Conservation (phyloP, 2,329 filamentous ascomycete genomes). For the Esteya vermicola region DNA sequence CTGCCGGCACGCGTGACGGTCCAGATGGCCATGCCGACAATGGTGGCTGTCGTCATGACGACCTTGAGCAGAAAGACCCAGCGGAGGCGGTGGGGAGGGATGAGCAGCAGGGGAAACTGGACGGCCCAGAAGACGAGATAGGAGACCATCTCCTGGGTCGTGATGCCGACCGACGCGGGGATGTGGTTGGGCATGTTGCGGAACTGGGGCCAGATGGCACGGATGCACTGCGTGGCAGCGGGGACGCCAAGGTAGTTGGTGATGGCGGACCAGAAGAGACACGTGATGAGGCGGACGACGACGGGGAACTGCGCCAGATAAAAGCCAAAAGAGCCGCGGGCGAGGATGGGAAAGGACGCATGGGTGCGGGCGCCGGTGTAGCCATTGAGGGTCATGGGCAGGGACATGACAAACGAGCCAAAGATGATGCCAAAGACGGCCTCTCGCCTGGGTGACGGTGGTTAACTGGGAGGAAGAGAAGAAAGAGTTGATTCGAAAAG, state of each 20-base stretch:
- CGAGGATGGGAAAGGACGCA: conserved; percentile 21
- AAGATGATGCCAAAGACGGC: conserved; percentile 38
- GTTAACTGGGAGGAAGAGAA: conserved; percentile 20
- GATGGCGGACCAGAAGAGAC: conserved; percentile 20
- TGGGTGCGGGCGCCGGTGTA: conserved; percentile 21
- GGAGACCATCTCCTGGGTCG: conserved; percentile 8
- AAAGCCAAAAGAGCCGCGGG: conserved; percentile 21
- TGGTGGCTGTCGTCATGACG: background rate
- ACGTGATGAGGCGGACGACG: conserved; percentile 16
- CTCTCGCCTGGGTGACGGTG: conserved; percentile 25
- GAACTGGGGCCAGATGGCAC: conserved; percentile 22
- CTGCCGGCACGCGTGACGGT: conserved; percentile 34
- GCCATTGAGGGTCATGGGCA: conserved; percentile 22
- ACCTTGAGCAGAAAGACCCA: conserved; percentile 13
- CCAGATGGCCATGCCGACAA: conserved; percentile 47
- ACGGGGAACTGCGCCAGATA: conserved; percentile 18
- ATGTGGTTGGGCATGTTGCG: conserved; percentile 24
- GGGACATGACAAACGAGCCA: conserved; percentile 38
- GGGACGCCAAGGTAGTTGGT: conserved; percentile 17
- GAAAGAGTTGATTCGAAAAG: background rate
- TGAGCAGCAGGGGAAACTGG: conserved; percentile 14
- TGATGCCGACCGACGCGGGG: conserved; percentile 19
- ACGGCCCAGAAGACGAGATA: conserved; percentile 11
- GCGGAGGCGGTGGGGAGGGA: conserved; percentile 12
- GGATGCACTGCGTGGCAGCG: conserved; percentile 15